These are phyloP conservation scores for Penicillium diatomitis DNA, from an alignment of 495 filamentous ascomycete genomes.

Conservation along the genomic window DNA sequence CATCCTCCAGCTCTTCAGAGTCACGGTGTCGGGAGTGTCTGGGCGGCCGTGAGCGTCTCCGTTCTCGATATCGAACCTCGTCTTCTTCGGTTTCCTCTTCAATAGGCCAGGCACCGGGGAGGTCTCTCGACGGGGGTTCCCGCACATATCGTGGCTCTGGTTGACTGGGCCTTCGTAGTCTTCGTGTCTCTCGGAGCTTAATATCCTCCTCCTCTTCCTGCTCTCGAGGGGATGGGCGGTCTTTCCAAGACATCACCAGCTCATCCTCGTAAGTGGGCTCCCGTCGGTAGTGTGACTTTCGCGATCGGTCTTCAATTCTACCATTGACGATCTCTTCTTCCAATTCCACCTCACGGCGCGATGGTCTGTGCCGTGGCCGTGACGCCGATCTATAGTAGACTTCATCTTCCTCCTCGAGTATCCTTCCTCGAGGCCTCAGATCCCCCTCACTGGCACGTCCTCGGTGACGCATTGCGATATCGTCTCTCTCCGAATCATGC, in stretches of 20 bases:
- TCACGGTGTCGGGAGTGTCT: neutral
- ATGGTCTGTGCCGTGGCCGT: constrained; percentile 4
- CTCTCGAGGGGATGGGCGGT: constrained; percentile 8
- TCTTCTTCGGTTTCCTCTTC: constrained; percentile 7
- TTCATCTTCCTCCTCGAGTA: constrained; percentile 15
- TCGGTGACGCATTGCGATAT: constrained; percentile 15
- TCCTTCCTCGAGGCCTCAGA: constrained; percentile 15
- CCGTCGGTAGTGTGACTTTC: neutral
- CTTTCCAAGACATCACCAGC: constrained; percentile 9
- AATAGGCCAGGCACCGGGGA: constrained; percentile 1
- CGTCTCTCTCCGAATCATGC: constrained; percentile 21
- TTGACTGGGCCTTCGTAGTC: constrained; percentile 2
- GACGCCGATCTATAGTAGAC: constrained; percentile 4
- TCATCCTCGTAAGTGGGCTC: constrained; percentile 7
- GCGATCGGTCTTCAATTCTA: constrained; percentile 2
- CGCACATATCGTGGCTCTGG: constrained; percentile 1
- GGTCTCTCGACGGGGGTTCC: constrained; percentile 1
- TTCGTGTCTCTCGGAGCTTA: constrained; percentile 1
- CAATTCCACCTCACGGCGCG: constrained; percentile 2
- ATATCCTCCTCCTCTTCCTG: constrained; percentile 11
- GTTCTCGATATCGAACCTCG: constrained; percentile 4
- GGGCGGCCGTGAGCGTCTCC: neutral
- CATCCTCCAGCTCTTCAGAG: neutral
- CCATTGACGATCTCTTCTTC: constrained; percentile 9
- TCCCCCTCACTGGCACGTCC: constrained; percentile 19